These are phyloP conservation scores for Esteya vermicola DNA, from an alignment of 2,329 filamentous ascomycete species.

Conservation along the genomic window DNA sequence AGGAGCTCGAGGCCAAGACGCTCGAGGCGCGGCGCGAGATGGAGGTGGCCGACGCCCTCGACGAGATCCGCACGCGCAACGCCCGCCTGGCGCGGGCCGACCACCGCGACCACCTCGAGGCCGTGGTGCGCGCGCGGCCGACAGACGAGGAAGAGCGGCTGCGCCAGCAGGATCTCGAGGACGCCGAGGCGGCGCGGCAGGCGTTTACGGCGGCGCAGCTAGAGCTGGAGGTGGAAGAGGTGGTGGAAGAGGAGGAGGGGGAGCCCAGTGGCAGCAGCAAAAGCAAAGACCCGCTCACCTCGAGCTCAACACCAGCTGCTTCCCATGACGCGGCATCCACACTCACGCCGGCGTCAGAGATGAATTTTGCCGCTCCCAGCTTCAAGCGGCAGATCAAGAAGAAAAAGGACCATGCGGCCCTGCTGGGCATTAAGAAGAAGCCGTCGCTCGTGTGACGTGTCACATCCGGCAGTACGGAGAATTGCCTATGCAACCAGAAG, in stretches of 20 bases:
- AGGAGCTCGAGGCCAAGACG: conserved; percentile 86
- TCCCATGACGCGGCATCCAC: not conserved
- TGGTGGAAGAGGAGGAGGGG: not conserved
- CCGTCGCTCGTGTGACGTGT: conserved; percentile 34
- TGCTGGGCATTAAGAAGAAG: conserved; percentile 83
- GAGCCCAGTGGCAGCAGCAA: not conserved
- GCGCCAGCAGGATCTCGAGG: conserved; percentile 62
- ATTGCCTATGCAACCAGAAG: no score
- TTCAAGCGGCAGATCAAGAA: conserved; percentile 70
- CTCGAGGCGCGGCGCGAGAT: conserved; percentile 88
- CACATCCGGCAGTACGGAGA: no score
- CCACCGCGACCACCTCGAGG: conserved; percentile 50
- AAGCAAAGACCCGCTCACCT: not conserved
- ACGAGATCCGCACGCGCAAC: conserved; percentile 87
- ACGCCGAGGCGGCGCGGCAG: conserved; percentile 63
- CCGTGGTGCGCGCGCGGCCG: conserved; percentile 35
- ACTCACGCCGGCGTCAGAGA: not conserved
- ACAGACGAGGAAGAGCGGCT: conserved; percentile 45
- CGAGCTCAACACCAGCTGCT: not conserved
- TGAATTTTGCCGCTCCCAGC: conserved; percentile 38
- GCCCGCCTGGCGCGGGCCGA: conserved; percentile 69
- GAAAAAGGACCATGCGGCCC: conserved; percentile 67
- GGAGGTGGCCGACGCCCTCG: conserved; percentile 87
- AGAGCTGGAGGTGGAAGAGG: conserved; percentile 24
- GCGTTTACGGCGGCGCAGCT: conserved; percentile 54